Percentiles rank a stretch among this genome's conserved stretches.
These are phyloP conservation scores for Lyophyllum semitale DNA, from an alignment of 768 basidiomycete genomes.

Conservation along the genomic window DNA sequence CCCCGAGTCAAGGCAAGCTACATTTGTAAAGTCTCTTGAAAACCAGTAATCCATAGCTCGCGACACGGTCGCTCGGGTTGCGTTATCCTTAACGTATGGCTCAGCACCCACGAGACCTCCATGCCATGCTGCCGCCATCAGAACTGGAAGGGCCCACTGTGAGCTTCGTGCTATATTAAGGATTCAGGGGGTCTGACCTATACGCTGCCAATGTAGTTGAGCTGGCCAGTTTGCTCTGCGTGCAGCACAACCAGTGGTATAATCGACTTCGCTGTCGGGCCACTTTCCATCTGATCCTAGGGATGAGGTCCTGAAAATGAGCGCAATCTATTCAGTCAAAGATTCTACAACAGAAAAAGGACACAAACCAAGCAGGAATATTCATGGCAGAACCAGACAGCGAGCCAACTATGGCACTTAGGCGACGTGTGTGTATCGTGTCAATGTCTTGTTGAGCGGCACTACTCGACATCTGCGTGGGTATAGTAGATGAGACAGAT, in stretches of 20 bases:
- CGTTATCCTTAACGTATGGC: constrained; percentile 41
- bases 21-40: constrained; percentile 53
- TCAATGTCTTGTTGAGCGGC: constrained; percentile 29
- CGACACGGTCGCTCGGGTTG: constrained; percentile 40
- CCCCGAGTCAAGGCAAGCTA: constrained; percentile 56
- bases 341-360: background rate
- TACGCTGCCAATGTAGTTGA: constrained; percentile 55
- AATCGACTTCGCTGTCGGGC: constrained; percentile 58
- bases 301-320: constrained; percentile 41
- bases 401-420: constrained; percentile 42
- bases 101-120: constrained; percentile 46
- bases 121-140: constrained; percentile 59
- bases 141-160: constrained; percentile 30
- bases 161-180: background rate
- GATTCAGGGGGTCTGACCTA: constrained; percentile 34
- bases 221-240: constrained; percentile 74
- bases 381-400: constrained; percentile 27
- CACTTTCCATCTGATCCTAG: constrained; percentile 54
- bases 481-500: background rate
- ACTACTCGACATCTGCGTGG: constrained; percentile 11
- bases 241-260: constrained; percentile 62
- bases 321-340: background rate
- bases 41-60: constrained; percentile 68
- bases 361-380: constrained; percentile 11
- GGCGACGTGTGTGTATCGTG: constrained; percentile 36